Conservation (phyloP, 306 rosid genomes). For the Sphenostylis stenocarpa region DNA sequence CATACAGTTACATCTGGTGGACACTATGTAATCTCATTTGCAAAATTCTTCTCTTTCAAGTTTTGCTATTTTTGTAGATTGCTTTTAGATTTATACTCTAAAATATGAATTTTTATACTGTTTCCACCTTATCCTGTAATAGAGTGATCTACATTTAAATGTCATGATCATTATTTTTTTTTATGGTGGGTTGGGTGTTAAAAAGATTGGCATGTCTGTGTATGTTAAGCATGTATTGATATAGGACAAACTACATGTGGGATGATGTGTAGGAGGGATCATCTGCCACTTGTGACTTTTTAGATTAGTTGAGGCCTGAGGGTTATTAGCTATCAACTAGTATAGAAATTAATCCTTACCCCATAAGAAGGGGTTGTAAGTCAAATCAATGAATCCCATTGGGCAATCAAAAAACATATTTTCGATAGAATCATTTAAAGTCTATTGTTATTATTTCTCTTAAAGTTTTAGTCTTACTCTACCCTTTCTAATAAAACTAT, state of each 20-base stretch:
- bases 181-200: not conserved
- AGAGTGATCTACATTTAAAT: slow-evolving; percentile 3
- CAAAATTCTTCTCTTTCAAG: slow-evolving; percentile 17
- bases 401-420: not conserved
- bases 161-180: slow-evolving; percentile 6
- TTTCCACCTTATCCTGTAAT: slow-evolving; percentile 4
- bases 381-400: not conserved
- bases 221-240: not conserved
- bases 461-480: not conserved
- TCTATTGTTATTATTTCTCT: not conserved
- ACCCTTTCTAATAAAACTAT: not conserved
- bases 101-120: slow-evolving; percentile 1
- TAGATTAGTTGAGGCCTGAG: not conserved
- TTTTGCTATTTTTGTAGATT: slow-evolving; percentile 8
- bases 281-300: not conserved
- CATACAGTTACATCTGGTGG: slow-evolving; percentile 88
- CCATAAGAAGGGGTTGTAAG: too few relatives aligned
- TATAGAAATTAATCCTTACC: too few relatives aligned
- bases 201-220: not conserved
- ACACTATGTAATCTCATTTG: slow-evolving; percentile 65
- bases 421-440: not conserved
- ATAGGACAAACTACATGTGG: not conserved
- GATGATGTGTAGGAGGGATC: slow-evolving; percentile 11
- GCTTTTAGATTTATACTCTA: slow-evolving; percentile 5
- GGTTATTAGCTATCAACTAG: too few relatives aligned